phyloP scores from a whole-genome alignment of 1,284 basidiomycete species.

The Heterobasidion annosum region DNA sequence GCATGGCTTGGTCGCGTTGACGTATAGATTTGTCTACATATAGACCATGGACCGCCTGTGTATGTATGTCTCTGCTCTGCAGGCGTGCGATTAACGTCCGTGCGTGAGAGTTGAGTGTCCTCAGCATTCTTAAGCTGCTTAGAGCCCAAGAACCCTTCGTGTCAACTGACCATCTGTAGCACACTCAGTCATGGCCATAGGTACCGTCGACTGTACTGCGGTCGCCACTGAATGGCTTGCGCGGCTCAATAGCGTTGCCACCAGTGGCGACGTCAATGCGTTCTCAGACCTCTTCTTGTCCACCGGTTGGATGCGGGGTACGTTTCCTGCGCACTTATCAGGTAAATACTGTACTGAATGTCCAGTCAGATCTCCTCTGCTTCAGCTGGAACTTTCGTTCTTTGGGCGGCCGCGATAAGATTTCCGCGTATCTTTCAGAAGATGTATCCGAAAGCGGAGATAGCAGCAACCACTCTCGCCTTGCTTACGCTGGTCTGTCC shows the following conservation, averaged over 20 bases:
- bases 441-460: background rate
- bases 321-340: background rate
- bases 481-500: background rate
- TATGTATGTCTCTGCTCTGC: no score
- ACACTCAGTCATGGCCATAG: no score
- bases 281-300: background rate
- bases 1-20: no score
- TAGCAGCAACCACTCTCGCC: background rate
- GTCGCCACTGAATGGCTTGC: background rate
- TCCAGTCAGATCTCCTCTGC: background rate
- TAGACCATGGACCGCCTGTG: no score
- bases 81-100: no score
- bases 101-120: no score
- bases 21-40: no score
- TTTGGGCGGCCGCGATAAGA: background rate
- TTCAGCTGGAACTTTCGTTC: background rate
- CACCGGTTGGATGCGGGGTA: background rate
- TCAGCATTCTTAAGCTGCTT: no score
- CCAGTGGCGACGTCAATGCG: background rate
- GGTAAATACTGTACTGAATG: background rate
- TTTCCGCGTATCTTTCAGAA: background rate
- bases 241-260: background rate
- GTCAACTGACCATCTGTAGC: no score
- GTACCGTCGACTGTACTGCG: background rate
- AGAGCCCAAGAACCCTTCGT: no score